Base-by-base conservation (phyloP, 2,329 filamentous ascomycete genomes). In the Fusarium compactum region DNA sequence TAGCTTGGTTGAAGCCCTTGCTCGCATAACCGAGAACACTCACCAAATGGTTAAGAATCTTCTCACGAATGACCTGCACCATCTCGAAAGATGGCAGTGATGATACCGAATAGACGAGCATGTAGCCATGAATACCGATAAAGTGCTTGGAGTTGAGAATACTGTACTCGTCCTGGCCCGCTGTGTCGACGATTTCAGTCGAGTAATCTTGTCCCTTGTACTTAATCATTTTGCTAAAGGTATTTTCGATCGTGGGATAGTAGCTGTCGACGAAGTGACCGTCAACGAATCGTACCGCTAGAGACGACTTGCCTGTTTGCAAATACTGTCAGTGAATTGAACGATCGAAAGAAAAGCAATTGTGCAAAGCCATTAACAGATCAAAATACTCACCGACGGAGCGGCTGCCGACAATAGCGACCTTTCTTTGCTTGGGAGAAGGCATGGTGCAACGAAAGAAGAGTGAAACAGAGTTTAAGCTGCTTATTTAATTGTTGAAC, bases 231-330 rank as follows among this genome's bases (percentile, higher is more conserved):
- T 97, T 97, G 85, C 92, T 97, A 80, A 99, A 99, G 4, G 95
- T 98, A 81, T 98, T 99, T 82, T 99, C 96, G 77, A 99, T 98
- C 43, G 96, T 99, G 38, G 96, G 96, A 81, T 99, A 99, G 83
- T 99, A 99, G 81, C 93, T 97, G 82, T 99, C 96, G 78, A 99
- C 95, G 79, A 99, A 99, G 83, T 97, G 95, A 69, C 94, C 94
- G 80, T 99, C 96, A 78, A 98, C 95, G 78, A 96, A 98, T 79
- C 95, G 95, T 50, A 98, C 96, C 15, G 96, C 97, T 72, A 99
- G 90, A 58, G 95, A 98, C 24, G 94, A 98, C 86, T 99, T 99
- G 82, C 96, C 96, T 98, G 76, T 9, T 30, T 20, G 47, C 43
- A 7, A 53, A 55, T 41, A 15, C 18, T 46, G 57, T 58, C 60